Evolutionary conservation across 208 protist species (phyloP).

Genomic region (Leishmania tropica): DNA sequence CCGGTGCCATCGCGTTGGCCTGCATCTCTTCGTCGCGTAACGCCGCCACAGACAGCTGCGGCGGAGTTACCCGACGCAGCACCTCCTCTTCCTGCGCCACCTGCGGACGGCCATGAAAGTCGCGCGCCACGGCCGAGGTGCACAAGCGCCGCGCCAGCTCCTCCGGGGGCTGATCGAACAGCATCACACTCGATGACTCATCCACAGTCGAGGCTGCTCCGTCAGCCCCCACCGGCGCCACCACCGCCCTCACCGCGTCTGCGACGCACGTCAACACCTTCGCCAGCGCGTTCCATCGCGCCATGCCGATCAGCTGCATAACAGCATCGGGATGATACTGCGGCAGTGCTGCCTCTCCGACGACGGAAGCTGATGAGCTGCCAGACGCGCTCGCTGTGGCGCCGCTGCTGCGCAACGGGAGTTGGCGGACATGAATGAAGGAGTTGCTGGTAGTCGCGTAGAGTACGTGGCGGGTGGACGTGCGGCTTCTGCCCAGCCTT

Average conservation of each 20-base stretch:
- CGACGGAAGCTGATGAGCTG: neutral
- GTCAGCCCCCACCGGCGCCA: neutral
- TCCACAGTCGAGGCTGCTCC: neutral
- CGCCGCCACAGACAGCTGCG: slow-evolving; percentile 11
- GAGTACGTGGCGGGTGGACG: slow-evolving; percentile 14
- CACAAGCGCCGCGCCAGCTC: slow-evolving; percentile 26
- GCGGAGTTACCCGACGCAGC: slow-evolving; percentile 21
- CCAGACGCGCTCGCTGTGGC: neutral
- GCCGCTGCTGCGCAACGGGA: slow-evolving; percentile 24
- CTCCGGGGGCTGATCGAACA: slow-evolving; percentile 10
- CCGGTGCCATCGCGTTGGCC: neutral
- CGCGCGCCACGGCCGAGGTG: slow-evolving; percentile 25
- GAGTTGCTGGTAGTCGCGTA: slow-evolving; percentile 21
- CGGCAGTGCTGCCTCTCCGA: slow-evolving; percentile 17
- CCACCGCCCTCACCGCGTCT: slow-evolving; percentile 17
- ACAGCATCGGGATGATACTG: slow-evolving; percentile 68
- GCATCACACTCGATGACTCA: neutral
- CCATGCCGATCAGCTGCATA: slow-evolving; percentile 78
- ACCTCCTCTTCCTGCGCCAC: slow-evolving; percentile 18
- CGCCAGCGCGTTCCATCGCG: slow-evolving; percentile 45
- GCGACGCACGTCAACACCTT: slow-evolving; percentile 41
- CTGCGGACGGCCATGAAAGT: slow-evolving; percentile 19
- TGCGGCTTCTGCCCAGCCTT: slow-evolving; percentile 9
- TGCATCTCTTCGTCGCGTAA: slow-evolving; percentile 2
- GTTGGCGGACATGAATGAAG: slow-evolving; percentile 28